Evolutionary conservation across 768 basidiomycete species (phyloP).

Genomic region (Rhodocollybia butyracea): DNA sequence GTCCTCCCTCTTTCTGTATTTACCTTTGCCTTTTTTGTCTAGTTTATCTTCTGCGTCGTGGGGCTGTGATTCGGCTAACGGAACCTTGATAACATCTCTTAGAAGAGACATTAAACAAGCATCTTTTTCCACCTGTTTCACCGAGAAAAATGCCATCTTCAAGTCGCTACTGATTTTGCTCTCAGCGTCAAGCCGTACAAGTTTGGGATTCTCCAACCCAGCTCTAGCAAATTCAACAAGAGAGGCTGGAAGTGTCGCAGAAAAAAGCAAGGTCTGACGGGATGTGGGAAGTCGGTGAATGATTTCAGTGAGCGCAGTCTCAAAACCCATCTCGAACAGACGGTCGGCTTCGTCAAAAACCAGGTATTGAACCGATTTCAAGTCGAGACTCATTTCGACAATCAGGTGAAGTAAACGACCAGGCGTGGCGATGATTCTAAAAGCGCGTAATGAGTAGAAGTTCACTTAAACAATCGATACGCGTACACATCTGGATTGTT

Average conservation of each 20-base stretch:
- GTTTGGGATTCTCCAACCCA: slow-evolving; percentile 88
- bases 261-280: slow-evolving; percentile 93
- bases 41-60: slow-evolving; percentile 27
- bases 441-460: neutral
- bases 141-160: slow-evolving; percentile 90
- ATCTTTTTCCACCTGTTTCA: slow-evolving; percentile 93
- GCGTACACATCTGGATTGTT: slow-evolving; percentile 94
- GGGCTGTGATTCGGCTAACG: slow-evolving; percentile 41
- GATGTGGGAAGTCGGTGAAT: slow-evolving; percentile 80
- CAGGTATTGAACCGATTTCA: slow-evolving; percentile 83
- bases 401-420: slow-evolving; percentile 95
- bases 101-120: slow-evolving; percentile 82
- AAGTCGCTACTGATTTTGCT: slow-evolving; percentile 94
- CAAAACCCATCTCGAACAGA: slow-evolving; percentile 98
- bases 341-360: slow-evolving; percentile 99
- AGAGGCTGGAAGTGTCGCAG: slow-evolving; percentile 92
- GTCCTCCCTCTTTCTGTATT: slow-evolving; percentile 49
- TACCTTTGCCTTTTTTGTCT: slow-evolving; percentile 41
- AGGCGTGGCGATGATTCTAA: slow-evolving; percentile 94
- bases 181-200: slow-evolving; percentile 95
- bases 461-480: slow-evolving; percentile 10
- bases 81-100: slow-evolving; percentile 84
- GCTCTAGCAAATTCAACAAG: slow-evolving; percentile 99
- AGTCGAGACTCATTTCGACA: slow-evolving; percentile 94
- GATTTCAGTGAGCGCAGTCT: slow-evolving; percentile 87